These are phyloP conservation scores for Emergomyces pasteurianus DNA, from an alignment of 2,329 filamentous ascomycete genomes.

Conservation along the genomic window DNA sequence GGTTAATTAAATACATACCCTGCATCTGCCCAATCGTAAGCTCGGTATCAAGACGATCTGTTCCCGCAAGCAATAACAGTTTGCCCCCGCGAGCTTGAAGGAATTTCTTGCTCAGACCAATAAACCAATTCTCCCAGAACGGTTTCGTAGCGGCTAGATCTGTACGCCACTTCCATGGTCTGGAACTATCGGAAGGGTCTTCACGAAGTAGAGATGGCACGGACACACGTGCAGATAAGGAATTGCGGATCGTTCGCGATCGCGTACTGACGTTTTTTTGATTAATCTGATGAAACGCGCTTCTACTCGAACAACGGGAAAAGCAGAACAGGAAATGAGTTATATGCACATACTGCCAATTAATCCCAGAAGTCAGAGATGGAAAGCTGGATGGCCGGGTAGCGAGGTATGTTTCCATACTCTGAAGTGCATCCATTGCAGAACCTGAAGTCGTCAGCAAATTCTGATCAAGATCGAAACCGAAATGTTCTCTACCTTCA, in stretches of 20 bases:
- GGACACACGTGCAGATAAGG: conserved; percentile 69
- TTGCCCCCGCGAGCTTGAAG: conserved; percentile 71
- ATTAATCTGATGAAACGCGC: not conserved
- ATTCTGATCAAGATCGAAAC: not conserved
- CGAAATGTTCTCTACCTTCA: conserved; percentile 43
- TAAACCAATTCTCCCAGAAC: conserved; percentile 93
- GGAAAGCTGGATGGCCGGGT: conserved; percentile 68
- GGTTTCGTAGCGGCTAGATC: conserved; percentile 71
- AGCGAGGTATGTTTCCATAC: conserved; percentile 85
- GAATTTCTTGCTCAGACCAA: conserved; percentile 79
- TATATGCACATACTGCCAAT: conserved; percentile 59
- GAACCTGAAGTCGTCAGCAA: conserved; percentile 42
- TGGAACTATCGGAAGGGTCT: conserved; percentile 27
- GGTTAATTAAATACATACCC: conserved; percentile 42
- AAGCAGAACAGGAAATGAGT: not conserved
- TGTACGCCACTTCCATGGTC: conserved; percentile 73
- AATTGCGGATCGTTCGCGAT: conserved; percentile 74
- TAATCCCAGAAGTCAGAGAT: conserved; percentile 67
- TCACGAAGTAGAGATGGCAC: conserved; percentile 66
- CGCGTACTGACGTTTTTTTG: conserved; percentile 42
- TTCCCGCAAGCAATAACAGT: conserved; percentile 72
- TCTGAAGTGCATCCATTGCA: conserved; percentile 85
- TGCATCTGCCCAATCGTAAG: conserved; percentile 96
- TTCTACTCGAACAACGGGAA: not conserved
- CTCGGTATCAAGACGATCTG: conserved; percentile 80